phyloP scores from a whole-genome alignment of 2,329 filamentous ascomycete genomes.

The Colletotrichum tabaci region DNA sequence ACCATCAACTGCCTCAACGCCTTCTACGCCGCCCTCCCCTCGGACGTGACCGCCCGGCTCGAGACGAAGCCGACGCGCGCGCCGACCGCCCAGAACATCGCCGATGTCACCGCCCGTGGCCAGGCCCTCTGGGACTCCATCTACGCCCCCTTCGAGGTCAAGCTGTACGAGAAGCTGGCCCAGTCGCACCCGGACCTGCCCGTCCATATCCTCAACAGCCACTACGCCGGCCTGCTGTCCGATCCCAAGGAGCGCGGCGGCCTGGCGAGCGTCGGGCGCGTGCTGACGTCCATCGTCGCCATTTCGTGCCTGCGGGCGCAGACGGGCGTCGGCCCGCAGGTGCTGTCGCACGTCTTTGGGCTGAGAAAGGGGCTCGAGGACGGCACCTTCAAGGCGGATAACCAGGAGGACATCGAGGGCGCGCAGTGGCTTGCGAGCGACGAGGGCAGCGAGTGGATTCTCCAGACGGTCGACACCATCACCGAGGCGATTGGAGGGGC shows the following conservation, averaged over 20 bases:
- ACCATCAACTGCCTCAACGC: slow-evolving; percentile 86
- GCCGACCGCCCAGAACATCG: slow-evolving; percentile 67
- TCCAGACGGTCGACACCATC: slow-evolving; percentile 61
- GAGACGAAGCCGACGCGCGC: slow-evolving; percentile 70
- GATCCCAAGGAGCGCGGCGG: slow-evolving; percentile 71
- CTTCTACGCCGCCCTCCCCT: slow-evolving; percentile 76
- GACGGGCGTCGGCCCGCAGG: slow-evolving; percentile 86
- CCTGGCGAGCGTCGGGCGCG: slow-evolving; percentile 72
- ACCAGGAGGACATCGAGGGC: slow-evolving; percentile 49
- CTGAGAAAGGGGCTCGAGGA: slow-evolving; percentile 82
- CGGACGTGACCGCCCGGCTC: slow-evolving; percentile 67
- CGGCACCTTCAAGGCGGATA: slow-evolving; percentile 64
- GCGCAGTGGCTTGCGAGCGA: slow-evolving; percentile 61
- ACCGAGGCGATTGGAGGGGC: slow-evolving; percentile 60
- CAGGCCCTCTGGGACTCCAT: slow-evolving; percentile 81
- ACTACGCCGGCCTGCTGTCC: slow-evolving; percentile 82
- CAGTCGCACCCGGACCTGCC: slow-evolving; percentile 86
- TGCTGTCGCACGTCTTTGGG: slow-evolving; percentile 85
- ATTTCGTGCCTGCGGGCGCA: slow-evolving; percentile 83
- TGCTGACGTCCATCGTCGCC: slow-evolving; percentile 81
- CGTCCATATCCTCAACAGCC: slow-evolving; percentile 81
- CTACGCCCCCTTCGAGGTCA: slow-evolving; percentile 81
- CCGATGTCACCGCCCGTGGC: slow-evolving; percentile 70
- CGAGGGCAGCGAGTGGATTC: slow-evolving; percentile 63
- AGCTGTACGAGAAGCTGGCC: slow-evolving; percentile 79